Conservation (phyloP, 2,329 filamentous ascomycete species). For the Ophiostoma tasmaniense region DNA sequence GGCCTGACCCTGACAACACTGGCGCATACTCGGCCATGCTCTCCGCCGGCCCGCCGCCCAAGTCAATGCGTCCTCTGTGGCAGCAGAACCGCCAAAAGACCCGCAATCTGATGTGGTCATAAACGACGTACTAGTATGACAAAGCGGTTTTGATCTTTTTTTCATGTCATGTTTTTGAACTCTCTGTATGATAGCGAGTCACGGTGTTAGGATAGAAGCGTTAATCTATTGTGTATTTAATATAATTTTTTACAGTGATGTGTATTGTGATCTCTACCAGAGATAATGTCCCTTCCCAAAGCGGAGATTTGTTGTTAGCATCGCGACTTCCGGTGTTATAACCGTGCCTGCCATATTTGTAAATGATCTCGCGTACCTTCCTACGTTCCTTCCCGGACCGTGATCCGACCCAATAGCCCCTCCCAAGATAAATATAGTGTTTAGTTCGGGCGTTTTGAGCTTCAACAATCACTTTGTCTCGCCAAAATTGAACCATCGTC, state of each 20-base stretch:
- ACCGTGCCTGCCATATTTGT: not conserved
- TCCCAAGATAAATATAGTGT: not conserved
- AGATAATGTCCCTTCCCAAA: not conserved
- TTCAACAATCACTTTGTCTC: not conserved
- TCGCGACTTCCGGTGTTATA: not conserved
- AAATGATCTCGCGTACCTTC: not conserved
- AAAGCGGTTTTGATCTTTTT: not conserved
- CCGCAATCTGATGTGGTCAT: constrained; percentile 38
- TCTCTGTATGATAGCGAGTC: not conserved
- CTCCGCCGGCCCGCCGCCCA: not conserved
- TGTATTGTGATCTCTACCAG: not conserved
- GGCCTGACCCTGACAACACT: not conserved
- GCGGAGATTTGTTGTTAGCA: not conserved
- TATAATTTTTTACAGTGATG: not conserved
- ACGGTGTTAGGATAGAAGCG: not conserved
- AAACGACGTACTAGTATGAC: not conserved
- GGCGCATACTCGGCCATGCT: constrained; percentile 3
- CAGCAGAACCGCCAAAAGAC: constrained; percentile 44
- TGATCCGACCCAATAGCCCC: not conserved
- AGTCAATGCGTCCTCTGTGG: constrained; percentile 36
- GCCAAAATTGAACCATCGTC: not conserved
- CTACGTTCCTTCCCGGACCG: not conserved
- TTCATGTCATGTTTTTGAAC: not conserved
- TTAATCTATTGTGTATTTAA: not conserved
- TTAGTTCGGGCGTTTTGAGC: not conserved